Base-by-base conservation (phyloP, 129 eudicot species). In the Helichrysum umbraculigerum region DNA sequence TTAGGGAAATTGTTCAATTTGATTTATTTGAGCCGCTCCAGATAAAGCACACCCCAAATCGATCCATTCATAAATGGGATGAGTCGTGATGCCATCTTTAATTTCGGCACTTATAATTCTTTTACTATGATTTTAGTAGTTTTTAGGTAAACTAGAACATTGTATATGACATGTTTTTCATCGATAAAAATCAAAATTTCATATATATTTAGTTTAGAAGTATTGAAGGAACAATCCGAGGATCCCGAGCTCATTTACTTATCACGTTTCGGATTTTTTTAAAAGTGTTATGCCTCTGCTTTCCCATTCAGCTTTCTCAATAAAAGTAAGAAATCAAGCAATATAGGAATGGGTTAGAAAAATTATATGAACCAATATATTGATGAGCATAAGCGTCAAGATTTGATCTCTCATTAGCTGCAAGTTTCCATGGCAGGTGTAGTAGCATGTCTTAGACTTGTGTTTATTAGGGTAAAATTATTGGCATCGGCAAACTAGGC, bases 351-450 rank as follows among this genome's bases (percentile, higher is more conserved):
- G 37, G 21, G 73, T 42, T 41, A 29, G 29, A 7, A 51, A 3
- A 50, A 19, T 6, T n/a, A 39, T 39, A 30, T 4, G 42, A 11
- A 30, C 17, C 17, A 29, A 17, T 28, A 50, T 29, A 16, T 29
- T 37, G 29, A 66, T 15, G n/a, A 51, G 19, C 32, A 32, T n/a
- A 51, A 51, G 63, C 47, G 32, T 52, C 44, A 10, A 29, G 29
- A 54, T 71, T 71, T 44, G 50, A 71, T 32, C 39, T 54, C 20
- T 33, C 5, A 39, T 50, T 42, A 68, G 57, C 71, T 10, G 58
- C 58, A 68, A 21, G 6, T 0, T 4, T 63, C 14, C 17, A 35
- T n/a, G 8, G 70, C 20, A 33, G 33, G 22, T 33, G 2, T 65
- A 65, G 25, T 14, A 30, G 66, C 41, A 17, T 29, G 4, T 32